Conservation (phyloP, 176 grass and related monocot species). For the Canna indica region DNA sequence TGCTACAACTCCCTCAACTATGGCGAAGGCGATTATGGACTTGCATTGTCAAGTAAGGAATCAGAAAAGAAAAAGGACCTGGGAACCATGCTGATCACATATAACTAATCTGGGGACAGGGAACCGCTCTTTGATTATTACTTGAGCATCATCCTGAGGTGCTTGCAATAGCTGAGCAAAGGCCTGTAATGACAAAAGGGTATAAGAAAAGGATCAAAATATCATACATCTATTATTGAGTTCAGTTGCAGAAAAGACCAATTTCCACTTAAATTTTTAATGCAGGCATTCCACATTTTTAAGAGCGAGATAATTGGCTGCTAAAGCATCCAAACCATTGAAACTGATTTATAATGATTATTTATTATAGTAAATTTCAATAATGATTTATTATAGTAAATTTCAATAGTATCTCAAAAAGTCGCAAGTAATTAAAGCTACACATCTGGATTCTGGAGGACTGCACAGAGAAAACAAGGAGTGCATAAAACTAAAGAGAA, state of each 20-base stretch:
- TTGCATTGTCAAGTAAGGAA: background rate
- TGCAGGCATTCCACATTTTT: background rate
- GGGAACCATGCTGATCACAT: conserved; percentile 95
- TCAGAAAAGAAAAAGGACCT: conserved; percentile 33
- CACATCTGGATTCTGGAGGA: background rate
- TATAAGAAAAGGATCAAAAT: background rate
- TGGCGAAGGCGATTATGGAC: background rate
- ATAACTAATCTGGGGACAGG: conserved; percentile 92
- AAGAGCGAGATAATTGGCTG: background rate
- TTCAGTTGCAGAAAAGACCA: background rate
- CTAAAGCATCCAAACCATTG: background rate
- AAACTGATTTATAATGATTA: background rate
- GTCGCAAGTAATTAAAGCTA: background rate
- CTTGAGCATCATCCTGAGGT: conserved; percentile 74
- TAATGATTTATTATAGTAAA: background rate
- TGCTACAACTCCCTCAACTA: background rate
- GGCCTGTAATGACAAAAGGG: conserved; percentile 39
- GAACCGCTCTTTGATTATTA: conserved; percentile 76
- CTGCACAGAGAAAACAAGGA: background rate
- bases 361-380: background rate
- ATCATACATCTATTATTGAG: background rate
- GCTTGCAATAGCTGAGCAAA: conserved; percentile 83
- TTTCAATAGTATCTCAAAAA: background rate
- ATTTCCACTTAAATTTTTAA: background rate
- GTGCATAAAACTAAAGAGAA: background rate